phyloP scores from a whole-genome alignment of 1,284 basidiomycete species.

The Marasmius fiardii region DNA sequence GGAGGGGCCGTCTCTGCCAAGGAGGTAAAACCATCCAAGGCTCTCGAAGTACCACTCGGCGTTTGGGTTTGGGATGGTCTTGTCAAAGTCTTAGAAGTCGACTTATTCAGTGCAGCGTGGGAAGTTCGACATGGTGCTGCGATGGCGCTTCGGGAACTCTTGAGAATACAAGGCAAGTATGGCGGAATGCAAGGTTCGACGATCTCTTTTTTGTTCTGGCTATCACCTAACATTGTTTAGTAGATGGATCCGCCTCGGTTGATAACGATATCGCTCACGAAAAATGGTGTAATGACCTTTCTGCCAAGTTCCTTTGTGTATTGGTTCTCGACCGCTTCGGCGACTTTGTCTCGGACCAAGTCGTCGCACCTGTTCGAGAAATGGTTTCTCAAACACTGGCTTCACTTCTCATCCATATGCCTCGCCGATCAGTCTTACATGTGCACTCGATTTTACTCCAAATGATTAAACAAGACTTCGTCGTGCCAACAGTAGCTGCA shows the following conservation, averaged over 20 bases:
- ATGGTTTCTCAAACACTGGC: conserved; percentile 95
- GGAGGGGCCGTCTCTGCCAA: conserved; percentile 80
- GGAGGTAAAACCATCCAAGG: conserved; percentile 67
- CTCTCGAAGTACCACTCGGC: conserved; percentile 68
- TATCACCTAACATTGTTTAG: neutral
- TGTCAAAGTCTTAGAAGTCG: conserved; percentile 78
- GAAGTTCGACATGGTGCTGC: conserved; percentile 94
- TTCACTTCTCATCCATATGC: conserved; percentile 86
- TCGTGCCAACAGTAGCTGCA: conserved; percentile 29
- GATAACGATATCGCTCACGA: conserved; percentile 73
- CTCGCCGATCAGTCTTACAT: conserved; percentile 68
- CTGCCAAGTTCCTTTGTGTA: conserved; percentile 85
- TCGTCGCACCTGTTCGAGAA: conserved; percentile 96
- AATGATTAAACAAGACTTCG: conserved; percentile 91
- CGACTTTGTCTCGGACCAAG: conserved; percentile 97
- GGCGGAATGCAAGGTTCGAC: conserved; percentile 75
- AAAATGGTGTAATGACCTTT: conserved; percentile 86
- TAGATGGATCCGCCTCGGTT: conserved; percentile 45
- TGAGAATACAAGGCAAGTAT: conserved; percentile 82
- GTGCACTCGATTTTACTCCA: conserved; percentile 84
- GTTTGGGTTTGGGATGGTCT: conserved; percentile 91
- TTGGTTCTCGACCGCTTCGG: conserved; percentile 97
- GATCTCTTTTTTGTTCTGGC: neutral
- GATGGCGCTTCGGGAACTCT: conserved; percentile 85
- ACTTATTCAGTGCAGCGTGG: conserved; percentile 88